Base-by-base conservation (phyloP, 495 filamentous ascomycete species). In the Aspergillus panamensis region DNA sequence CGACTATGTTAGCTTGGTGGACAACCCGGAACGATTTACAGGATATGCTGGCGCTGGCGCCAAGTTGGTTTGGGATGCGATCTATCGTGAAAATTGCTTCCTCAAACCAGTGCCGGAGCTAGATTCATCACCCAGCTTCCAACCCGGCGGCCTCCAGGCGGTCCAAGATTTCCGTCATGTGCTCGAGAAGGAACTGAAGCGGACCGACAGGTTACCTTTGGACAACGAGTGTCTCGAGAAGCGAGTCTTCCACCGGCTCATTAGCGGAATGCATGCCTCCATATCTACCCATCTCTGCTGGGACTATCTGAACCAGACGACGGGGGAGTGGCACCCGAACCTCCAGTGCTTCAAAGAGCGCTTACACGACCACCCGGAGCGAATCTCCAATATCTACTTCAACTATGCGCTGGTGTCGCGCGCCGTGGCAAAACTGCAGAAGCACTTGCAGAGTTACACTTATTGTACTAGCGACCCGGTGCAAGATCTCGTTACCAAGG, bases 1-100 rank as follows among this genome's bases (percentile, higher is more conserved):
- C 10, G 95, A 97, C 78, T 98, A 98, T 67, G 94, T 98, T 63
- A 93, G 88, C 67, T 78, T 98, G 59, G 80, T 93, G 37, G 90
- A 91, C 63, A 98, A 98, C 62, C 93, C 93, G 19, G 94, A 98
- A 66, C 82, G 94, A 31, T 98, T 94, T 69, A 98, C 94, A 1
- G 94, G 94, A 31, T 98, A 96, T 63, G 80, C 88, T 3, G 94
- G 95, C 47, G 80, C 82, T 51, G 87, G 90, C 9, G 84, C 92
- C 20, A 82, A 85, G 68, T 87, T 91, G 69, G 91, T 98, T 20
- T 98, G 94, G 94, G 87, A 96, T 69, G 88, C 94, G 16, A 92
- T 98, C 57, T 98, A 98, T 73, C 82, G 89, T 20, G 94, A 98
- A 71, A 98, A 98, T 70, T 98, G 94, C 69, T 98, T 98, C 73